Base-by-base conservation (phyloP, 257 asterid genomes). In the Ballota nigra region DNA sequence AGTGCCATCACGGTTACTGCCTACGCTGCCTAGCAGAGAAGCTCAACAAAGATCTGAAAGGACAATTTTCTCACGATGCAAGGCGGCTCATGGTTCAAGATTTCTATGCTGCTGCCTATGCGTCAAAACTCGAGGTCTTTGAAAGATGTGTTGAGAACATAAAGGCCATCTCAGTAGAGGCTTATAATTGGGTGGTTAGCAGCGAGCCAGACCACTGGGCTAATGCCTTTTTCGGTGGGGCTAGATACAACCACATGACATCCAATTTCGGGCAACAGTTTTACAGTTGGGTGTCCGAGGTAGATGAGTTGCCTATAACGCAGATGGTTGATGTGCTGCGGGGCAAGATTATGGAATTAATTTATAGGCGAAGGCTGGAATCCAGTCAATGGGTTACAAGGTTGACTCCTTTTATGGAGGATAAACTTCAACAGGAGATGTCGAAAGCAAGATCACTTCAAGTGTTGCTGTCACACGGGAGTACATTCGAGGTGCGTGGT, bases 181-280 rank as follows among this genome's bases (percentile, higher is more conserved):
- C 99, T 58, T 92, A 86, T 72, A 78, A 86, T 73, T 95, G 99
- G 98, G 91, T 95, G 22, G 75, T 82, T 8, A 77, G 47, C 74
- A 91, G 97, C 64, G 95, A 95, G 77, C 99, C 98, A 6, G 85
- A 84, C 20, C 92, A 91, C 79, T 94, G 99, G 99, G 96, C 97
- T 15, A 94, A 91, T 69, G 90, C 95, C 6, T 82, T 71, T 82
- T 91, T 94, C 31, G 83, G 78, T 47, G 97, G 99, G 83, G 86
- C 87, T 6, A 86, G 99, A 75, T 94, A 89, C 78, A 84, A 83
- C 78, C 96, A 87, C 52, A 89, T 91, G 99, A 82, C 95, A 63
- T 88, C 98, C 51, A 87, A 89, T 79, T 95, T 95, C 70, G 99
- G 99, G 57, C 90, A 90, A 68, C 88, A 83, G 73, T 95, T 95